Evolutionary conservation across 176 grass and related monocot species (phyloP), one percentile per base, ranked within the genome.

Genomic region (Aegilops bicornis): DNA sequence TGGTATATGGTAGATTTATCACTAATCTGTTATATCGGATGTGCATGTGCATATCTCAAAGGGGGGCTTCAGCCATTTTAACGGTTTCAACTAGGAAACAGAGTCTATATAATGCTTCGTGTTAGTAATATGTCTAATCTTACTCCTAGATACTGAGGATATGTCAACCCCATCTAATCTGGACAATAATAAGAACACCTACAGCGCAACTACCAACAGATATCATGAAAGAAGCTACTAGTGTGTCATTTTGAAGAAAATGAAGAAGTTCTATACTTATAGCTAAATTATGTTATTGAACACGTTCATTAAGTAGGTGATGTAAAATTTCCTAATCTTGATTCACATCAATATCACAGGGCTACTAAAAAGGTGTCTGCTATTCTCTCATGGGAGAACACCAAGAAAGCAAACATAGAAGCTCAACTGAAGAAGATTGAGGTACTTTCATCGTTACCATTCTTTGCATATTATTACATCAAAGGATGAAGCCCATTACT

Each of bases 301-400:
- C 48, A 36, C 64, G 59, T 60, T 81, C 24, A 2, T 24, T 52
- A 17, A 30, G 15, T n/a, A 65, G 35, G 17, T 75, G 58, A 72
- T 89, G 6, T 37, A 27, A 11, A 88, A 69, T 86, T 43, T 69
- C 33, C 40, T 89, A 79, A 81, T 33, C 29, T 79, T 65, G 11
- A 70, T 67, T 32, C 30, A 4, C 23, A 82, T 58, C 20, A 45
- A 79, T 84, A 22, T 83, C 61, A 10, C 89, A 99, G 97, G 85
- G 89, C 97, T 83, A 25, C 89, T 54, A 99, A 96, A 87, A 97
- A 97, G 82, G 12, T 82, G 31, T 99, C 97, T 1, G 40, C 85
- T 69, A 87, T 97, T 85, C 64, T 92, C 84, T 92, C 92, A 25
- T 97, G 94, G 94, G 97, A 99, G 85, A 99, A 99, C 79, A 79